Conservation (phyloP, 1,284 basidiomycete genomes). For the Fistulina hepatica region DNA sequence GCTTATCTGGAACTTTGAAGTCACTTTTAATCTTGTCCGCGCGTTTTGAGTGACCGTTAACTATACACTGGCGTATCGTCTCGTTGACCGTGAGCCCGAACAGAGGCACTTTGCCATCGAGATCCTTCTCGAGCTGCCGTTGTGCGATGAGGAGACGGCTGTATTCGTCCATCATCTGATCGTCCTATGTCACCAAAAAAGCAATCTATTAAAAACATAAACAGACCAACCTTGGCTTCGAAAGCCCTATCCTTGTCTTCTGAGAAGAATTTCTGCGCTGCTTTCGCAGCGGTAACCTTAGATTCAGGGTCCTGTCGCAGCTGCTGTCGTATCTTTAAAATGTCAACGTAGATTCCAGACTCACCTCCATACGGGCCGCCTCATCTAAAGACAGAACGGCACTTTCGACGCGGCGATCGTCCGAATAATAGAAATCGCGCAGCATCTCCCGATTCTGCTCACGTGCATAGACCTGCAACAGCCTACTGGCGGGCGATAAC, state of each 20-base stretch:
- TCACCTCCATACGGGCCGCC: conserved; percentile 50
- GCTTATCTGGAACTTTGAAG: conserved; percentile 86
- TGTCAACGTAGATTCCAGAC: conserved; percentile 15
- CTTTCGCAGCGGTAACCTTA: conserved; percentile 62
- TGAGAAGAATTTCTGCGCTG: conserved; percentile 84
- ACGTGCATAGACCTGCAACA: conserved; percentile 82
- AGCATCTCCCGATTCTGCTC: conserved; percentile 88
- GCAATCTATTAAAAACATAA: conserved; percentile 2
- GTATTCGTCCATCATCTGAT: conserved; percentile 84
- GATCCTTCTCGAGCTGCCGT: conserved; percentile 80
- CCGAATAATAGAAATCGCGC: conserved; percentile 95
- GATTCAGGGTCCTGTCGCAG: conserved; percentile 53
- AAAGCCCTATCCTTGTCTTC: conserved; percentile 89
- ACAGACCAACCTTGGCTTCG: conserved; percentile 68
- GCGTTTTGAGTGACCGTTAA: conserved; percentile 71
- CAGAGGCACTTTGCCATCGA: conserved; percentile 64
- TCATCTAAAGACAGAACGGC: conserved; percentile 82
- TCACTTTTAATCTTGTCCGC: conserved; percentile 81
- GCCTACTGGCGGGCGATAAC: conserved; percentile 60
- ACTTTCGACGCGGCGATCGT: conserved; percentile 89
- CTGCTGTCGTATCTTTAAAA: conserved; percentile 5
- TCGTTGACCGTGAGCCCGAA: conserved; percentile 77
- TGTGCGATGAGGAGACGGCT: conserved; percentile 69
- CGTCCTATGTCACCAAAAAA: conserved; percentile 2
- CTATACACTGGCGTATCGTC: conserved; percentile 66